Evolutionary conservation across 2,329 filamentous ascomycete genomes (phyloP).

Genomic region (Colletotrichum navitas): DNA sequence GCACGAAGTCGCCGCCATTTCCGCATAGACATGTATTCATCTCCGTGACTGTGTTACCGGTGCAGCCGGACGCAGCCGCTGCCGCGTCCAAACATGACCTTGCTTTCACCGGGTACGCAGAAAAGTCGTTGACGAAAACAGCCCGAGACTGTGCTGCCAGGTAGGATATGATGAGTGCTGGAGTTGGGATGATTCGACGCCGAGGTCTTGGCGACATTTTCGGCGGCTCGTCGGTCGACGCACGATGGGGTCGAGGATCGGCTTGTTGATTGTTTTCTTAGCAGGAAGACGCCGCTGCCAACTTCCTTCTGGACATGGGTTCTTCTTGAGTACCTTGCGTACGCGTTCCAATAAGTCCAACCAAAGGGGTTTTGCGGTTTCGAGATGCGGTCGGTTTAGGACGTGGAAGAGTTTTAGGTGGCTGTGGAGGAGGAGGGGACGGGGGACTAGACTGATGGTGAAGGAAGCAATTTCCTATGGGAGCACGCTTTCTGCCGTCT

Average conservation of each 20-base stretch:
- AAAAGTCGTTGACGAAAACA: conserved; percentile 33
- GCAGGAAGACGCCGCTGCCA: conserved; percentile 13
- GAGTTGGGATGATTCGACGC: conserved; percentile 20
- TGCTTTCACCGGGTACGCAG: conserved; percentile 23
- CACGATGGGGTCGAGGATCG: conserved; percentile 18
- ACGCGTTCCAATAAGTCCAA: conserved; percentile 3
- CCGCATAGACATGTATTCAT: conserved; percentile 38
- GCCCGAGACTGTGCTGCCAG: conserved; percentile 23
- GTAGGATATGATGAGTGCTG: conserved; percentile 31
- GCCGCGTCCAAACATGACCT: conserved; percentile 33
- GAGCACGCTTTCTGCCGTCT: not conserved
- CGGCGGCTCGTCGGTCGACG: conserved; percentile 21
- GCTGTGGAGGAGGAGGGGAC: conserved; percentile 34
- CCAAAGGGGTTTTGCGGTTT: conserved; percentile 7
- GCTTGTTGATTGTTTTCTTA: conserved; percentile 9
- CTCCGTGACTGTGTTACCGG: conserved; percentile 30
- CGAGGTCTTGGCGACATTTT: conserved; percentile 35
- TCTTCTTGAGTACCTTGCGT: not conserved
- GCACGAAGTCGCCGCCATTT: conserved; percentile 59
- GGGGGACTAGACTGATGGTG: conserved; percentile 21
- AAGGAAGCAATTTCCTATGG: conserved; percentile 33
- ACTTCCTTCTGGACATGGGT: conserved; percentile 24
- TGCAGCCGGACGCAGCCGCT: conserved; percentile 31
- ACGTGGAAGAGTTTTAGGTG: conserved; percentile 38
- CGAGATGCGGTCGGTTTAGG: conserved; percentile 21